phyloP scores from a whole-genome alignment of 2,329 filamentous ascomycete genomes.

The Ophiocordyceps sinensis region DNA sequence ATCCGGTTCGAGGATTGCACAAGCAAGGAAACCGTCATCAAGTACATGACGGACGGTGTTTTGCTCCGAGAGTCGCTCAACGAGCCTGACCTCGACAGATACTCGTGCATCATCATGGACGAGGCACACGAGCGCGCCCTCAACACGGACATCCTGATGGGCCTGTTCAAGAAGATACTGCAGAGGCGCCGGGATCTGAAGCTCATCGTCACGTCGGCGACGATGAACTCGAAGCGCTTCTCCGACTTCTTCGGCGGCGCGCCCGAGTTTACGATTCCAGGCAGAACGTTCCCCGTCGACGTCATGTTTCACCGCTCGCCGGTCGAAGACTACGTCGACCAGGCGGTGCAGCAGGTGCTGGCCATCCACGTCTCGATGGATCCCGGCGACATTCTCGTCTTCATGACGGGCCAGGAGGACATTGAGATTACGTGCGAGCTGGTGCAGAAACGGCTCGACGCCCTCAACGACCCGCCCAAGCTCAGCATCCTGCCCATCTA shows the following conservation, averaged over 20 bases:
- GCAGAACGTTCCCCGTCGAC: slow-evolving; percentile 92
- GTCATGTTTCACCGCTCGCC: slow-evolving; percentile 90
- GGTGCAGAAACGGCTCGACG: slow-evolving; percentile 70
- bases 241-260: slow-evolving; percentile 93
- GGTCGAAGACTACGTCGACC: slow-evolving; percentile 95
- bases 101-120: slow-evolving; percentile 99
- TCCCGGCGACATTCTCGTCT: slow-evolving; percentile 84
- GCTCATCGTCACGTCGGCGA: slow-evolving; percentile 93
- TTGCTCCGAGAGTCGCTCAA: slow-evolving; percentile 84
- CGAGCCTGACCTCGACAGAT: slow-evolving; percentile 84
- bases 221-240: slow-evolving; percentile 95
- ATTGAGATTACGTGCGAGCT: slow-evolving; percentile 95
- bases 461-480: slow-evolving; percentile 88
- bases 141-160: slow-evolving; percentile 96
- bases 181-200: slow-evolving; percentile 82
- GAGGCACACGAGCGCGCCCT: slow-evolving; percentile 94
- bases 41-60: slow-evolving; percentile 98
- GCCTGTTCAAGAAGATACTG: slow-evolving; percentile 92
- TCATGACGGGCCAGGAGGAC: slow-evolving; percentile 98
- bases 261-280: slow-evolving; percentile 91
- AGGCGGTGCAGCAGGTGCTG: slow-evolving; percentile 88
- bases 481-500: slow-evolving; percentile 94
- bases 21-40: slow-evolving; percentile 87
- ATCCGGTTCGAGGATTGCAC: slow-evolving; percentile 99
- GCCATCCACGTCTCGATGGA: slow-evolving; percentile 95